Conservation (phyloP, 2,329 filamentous ascomycete species). For the Capronia americana region DNA sequence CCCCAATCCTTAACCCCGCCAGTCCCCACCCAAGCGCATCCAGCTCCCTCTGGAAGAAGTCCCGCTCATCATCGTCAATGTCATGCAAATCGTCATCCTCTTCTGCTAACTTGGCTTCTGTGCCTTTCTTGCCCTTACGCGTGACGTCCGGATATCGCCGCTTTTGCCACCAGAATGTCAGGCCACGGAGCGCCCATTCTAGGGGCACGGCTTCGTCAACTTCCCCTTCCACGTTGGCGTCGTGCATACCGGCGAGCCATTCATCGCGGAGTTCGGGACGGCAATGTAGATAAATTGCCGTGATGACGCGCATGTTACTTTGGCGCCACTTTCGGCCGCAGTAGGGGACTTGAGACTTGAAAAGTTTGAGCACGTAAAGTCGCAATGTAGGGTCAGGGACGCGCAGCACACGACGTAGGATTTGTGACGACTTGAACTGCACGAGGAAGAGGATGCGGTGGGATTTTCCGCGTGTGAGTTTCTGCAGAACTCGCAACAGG, state of each 20-base stretch:
- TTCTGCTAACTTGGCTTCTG: conserved; percentile 3
- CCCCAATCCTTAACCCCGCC: conserved; percentile 39
- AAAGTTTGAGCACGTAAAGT: conserved; percentile 94
- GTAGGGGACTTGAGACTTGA: conserved; percentile 98
- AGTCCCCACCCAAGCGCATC: conserved; percentile 69
- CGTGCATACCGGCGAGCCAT: conserved; percentile 43
- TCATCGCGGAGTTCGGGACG: conserved; percentile 91
- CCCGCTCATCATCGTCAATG: conserved; percentile 70
- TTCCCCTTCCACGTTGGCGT: conserved; percentile 85
- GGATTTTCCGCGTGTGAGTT: conserved; percentile 93
- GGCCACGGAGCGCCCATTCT: conserved; percentile 84
- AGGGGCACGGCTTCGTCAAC: conserved; percentile 91
- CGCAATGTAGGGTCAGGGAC: conserved; percentile 86
- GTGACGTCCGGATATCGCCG: conserved; percentile 81
- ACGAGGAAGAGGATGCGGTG: conserved; percentile 93
- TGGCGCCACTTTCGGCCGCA: conserved; percentile 98
- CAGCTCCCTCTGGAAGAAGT: conserved; percentile 79
- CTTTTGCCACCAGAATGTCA: conserved; percentile 96
- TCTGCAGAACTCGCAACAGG: conserved; percentile 94
- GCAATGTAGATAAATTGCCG: conserved; percentile 92
- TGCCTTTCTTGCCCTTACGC: conserved; percentile 53
- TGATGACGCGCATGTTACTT: conserved; percentile 98
- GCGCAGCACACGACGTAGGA: conserved; percentile 88
- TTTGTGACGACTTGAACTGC: conserved; percentile 92
- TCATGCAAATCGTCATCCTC: conserved; percentile 20